These are phyloP conservation scores for Agrocybe pediades DNA, from an alignment of 768 basidiomycete species.

Conservation along the genomic window DNA sequence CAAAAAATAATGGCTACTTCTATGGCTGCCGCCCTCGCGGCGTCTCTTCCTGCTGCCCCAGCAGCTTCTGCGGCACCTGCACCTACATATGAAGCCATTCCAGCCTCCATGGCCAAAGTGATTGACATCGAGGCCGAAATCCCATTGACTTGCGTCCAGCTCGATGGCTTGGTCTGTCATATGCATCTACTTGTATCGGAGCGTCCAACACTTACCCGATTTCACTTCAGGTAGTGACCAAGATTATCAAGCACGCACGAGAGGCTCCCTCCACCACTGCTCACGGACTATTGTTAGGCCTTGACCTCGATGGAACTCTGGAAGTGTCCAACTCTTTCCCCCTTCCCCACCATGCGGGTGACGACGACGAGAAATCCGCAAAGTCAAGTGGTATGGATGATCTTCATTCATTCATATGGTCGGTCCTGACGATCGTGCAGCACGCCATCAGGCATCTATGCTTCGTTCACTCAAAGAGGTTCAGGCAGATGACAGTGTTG, in stretches of 20 bases:
- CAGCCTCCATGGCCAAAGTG: constrained; percentile 88
- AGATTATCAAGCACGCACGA: constrained; percentile 90
- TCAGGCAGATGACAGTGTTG: constrained; percentile 86
- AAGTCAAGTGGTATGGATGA: constrained; percentile 67
- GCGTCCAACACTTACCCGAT: constrained; percentile 4
- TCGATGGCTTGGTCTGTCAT: constrained; percentile 77
- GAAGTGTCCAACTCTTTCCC: constrained; percentile 93
- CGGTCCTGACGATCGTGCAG: constrained; percentile 32
- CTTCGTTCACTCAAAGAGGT: constrained; percentile 88
- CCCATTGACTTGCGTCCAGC: constrained; percentile 73
- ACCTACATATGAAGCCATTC: constrained; percentile 83
- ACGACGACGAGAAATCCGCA: constrained; percentile 82
- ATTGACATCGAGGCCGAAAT: constrained; percentile 94
- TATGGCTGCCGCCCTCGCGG: constrained; percentile 93
- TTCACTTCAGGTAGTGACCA: constrained; percentile 77
- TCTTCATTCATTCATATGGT: constrained; percentile 8
- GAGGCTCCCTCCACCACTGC: constrained; percentile 75
- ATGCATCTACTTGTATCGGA: not conserved
- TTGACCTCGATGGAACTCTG: constrained; percentile 88
- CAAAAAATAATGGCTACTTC: constrained; percentile 69
- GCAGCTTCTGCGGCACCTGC: constrained; percentile 61
- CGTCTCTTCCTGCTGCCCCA: constrained; percentile 71
- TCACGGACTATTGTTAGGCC: constrained; percentile 84
- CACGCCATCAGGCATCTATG: constrained; percentile 84
- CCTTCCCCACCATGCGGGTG: constrained; percentile 68